Base-by-base conservation (phyloP, 1,139 yeast genomes). In the Scheffersomyces quercinus region DNA sequence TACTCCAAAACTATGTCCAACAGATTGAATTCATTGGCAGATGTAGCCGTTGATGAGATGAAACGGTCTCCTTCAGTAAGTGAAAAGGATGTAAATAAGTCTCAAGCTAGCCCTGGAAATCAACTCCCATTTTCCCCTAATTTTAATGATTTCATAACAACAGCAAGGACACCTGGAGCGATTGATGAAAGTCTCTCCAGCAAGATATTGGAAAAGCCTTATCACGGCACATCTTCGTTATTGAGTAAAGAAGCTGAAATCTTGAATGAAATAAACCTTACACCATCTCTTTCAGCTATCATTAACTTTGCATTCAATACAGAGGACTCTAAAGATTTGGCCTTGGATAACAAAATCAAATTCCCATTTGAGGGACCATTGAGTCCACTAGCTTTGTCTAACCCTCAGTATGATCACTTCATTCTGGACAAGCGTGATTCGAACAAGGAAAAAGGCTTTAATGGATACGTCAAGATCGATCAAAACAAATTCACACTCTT, bases 211-310 rank as follows among this genome's bases (percentile, higher is more conserved):
- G 31, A 9, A 10, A n/a, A 10, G 29, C 13, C 28, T 4, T 20
- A 20, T 6, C 7, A 35, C 5, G 28, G 13, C 32, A 41, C 29
- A 36, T 32, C 41, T 37, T 36, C 28, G 29, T 35, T 24, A 31
- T 12, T 13, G 37, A 32, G 12, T 29, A 3, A 47, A 45, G 11
- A 33, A 31, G 9, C 32, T 35, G 11, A 31, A 20, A 31, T 31
- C 35, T 26, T 46, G 13, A 32, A 44, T 5, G 63, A 64, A 29
- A 40, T 62, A 5, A 56, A 59, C 37, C 51, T 67, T 11, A 66
- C 78, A 3, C 82, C 82, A 0, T 64, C 76, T 1, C 60, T 75
- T 32, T 69, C 81, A 0, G 74, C 77, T 1, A 55, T 77, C 30
- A 68, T 77, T 28, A 69, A 64, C 39, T 56, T 62, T 47, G 80